Percentiles rank a stretch among this genome's conserved stretches.
phyloP scores from a whole-genome alignment of 768 basidiomycete genomes.

The Hericium rajendrae region DNA sequence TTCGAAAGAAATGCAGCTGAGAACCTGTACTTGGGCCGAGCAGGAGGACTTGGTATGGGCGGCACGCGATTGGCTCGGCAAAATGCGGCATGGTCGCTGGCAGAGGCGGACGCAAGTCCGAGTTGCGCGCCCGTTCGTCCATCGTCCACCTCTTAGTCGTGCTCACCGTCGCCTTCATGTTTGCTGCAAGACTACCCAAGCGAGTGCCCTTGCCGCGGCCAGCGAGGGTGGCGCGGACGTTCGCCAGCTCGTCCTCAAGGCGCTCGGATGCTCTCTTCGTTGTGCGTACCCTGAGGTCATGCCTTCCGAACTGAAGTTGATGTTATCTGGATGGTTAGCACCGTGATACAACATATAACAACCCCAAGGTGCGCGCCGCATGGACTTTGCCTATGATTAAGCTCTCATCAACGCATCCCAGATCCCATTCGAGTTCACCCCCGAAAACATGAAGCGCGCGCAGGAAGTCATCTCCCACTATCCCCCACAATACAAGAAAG shows the following conservation, averaged over 20 bases:
- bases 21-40: neutral
- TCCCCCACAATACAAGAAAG: constrained; percentile 98
- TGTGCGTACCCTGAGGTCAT: constrained; percentile 37
- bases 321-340: constrained; percentile 43
- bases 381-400: neutral
- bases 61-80: constrained; percentile 12
- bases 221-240: constrained; percentile 10
- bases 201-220: constrained; percentile 1
- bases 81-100: constrained; percentile 1
- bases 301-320: constrained; percentile 12
- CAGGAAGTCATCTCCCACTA: constrained; percentile 88
- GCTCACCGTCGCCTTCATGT: constrained; percentile 1
- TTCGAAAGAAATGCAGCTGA: neutral
- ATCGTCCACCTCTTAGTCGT: neutral
- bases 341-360: constrained; percentile 91
- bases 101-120: neutral
- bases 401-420: constrained; percentile 21
- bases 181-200: constrained; percentile 5
- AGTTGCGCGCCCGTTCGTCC: neutral
- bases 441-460: constrained; percentile 77
- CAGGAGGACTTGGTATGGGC: neutral
- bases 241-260: constrained; percentile 34
- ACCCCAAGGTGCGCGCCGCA: constrained; percentile 55
- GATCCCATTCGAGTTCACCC: constrained; percentile 85
- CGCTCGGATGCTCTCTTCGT: constrained; percentile 82